These are phyloP conservation scores for Cutaneotrichosporon cutaneum DNA, from an alignment of 1,284 basidiomycete genomes.

Conservation along the genomic window DNA sequence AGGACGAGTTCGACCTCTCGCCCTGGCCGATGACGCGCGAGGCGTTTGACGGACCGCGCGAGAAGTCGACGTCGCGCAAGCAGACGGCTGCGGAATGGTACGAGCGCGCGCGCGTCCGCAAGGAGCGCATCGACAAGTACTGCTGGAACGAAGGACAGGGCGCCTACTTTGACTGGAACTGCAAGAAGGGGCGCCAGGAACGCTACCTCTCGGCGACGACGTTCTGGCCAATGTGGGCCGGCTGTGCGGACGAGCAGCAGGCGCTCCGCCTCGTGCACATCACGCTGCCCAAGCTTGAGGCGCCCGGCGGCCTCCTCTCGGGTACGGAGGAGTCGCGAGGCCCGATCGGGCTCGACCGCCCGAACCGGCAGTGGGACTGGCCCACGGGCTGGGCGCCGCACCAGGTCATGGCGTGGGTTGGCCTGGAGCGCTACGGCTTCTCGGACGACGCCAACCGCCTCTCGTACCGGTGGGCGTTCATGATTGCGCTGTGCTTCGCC, in stretches of 20 bases:
- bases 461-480: constrained; percentile 94
- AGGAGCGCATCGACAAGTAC: constrained; percentile 85
- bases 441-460: constrained; percentile 88
- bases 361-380: constrained; percentile 92
- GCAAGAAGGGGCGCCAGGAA: constrained; percentile 81
- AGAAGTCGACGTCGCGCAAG: constrained; percentile 62
- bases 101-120: constrained; percentile 75
- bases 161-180: constrained; percentile 97
- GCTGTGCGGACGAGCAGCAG: constrained; percentile 91
- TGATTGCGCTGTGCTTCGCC: constrained; percentile 64
- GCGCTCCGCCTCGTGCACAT: constrained; percentile 86
- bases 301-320: constrained; percentile 90
- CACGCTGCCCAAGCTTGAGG: constrained; percentile 92
- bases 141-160: constrained; percentile 95
- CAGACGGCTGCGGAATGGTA: constrained; percentile 89
- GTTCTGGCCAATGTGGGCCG: constrained; percentile 97
- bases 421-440: constrained; percentile 92
- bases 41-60: constrained; percentile 62
- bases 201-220: constrained; percentile 93
- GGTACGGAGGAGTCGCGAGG: constrained; percentile 96
- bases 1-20: constrained; percentile 86
- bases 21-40: constrained; percentile 85
- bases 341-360: constrained; percentile 88
- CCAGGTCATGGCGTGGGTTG: constrained; percentile 96
- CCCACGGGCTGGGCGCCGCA: constrained; percentile 79